Conservation (phyloP, 208 protist genomes). For the Leishmania aethiopica region DNA sequence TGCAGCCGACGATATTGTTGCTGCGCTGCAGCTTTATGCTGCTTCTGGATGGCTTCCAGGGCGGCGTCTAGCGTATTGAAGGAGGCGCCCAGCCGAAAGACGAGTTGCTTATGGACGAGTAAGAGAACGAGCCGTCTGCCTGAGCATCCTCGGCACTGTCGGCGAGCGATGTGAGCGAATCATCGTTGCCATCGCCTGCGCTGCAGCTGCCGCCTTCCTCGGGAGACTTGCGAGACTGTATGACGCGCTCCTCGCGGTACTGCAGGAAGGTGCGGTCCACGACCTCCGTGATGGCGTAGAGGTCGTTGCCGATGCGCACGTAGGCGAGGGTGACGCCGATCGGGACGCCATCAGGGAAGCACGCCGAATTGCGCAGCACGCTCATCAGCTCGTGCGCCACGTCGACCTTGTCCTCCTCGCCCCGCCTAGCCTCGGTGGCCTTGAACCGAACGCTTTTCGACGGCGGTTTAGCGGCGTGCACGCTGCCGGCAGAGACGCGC, state of each 20-base stretch:
- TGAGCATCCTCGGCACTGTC: slow-evolving; percentile 13
- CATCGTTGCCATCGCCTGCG: neutral
- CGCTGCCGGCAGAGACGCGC: neutral
- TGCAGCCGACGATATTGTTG: slow-evolving; percentile 21
- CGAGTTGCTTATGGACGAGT: slow-evolving; percentile 6
- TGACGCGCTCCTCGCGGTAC: slow-evolving; percentile 66
- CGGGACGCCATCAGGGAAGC: slow-evolving; percentile 47
- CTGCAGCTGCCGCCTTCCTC: neutral
- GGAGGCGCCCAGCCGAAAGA: slow-evolving; percentile 9
- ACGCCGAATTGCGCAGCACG: slow-evolving; percentile 21
- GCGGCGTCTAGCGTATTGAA: slow-evolving; percentile 16
- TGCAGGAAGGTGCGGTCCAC: slow-evolving; percentile 72
- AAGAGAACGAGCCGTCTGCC: neutral
- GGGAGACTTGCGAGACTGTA: slow-evolving; percentile 8
- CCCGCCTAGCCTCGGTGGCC: neutral
- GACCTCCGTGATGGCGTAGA: slow-evolving; percentile 71
- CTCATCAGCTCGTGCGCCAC: slow-evolving; percentile 15
- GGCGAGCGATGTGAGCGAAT: slow-evolving; percentile 4
- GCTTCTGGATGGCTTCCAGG: slow-evolving; percentile 19
- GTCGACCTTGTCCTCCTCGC: neutral
- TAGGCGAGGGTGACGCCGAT: slow-evolving; percentile 59
- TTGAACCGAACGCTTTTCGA: neutral
- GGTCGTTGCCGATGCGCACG: slow-evolving; percentile 61
- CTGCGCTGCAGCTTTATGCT: slow-evolving; percentile 17
- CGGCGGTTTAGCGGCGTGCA: neutral